Conservation (phyloP, 2,329 filamentous ascomycete genomes). For the Acephala macrosclerotiorum region DNA sequence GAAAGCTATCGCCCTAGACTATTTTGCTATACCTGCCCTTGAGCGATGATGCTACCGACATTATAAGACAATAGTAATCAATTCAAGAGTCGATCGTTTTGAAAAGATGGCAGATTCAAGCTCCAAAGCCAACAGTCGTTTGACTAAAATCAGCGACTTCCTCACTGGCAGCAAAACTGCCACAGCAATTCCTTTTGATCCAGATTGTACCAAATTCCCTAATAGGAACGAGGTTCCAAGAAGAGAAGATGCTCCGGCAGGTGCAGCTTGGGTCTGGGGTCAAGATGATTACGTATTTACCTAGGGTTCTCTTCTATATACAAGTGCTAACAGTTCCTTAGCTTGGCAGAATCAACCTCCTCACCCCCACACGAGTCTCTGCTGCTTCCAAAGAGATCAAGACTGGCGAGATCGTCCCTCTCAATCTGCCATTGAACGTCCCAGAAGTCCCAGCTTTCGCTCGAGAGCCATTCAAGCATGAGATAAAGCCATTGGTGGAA, state of each 20-base stretch:
- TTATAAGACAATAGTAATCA: not conserved
- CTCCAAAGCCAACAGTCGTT: constrained; percentile 32
- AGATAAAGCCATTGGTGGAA: constrained; percentile 39
- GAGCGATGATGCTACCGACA: constrained; percentile 3
- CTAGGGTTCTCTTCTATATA: too few relatives aligned
- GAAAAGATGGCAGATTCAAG: constrained; percentile 31
- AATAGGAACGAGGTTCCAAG: constrained; percentile 39
- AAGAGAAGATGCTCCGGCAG: constrained; percentile 40
- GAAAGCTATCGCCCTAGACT: constrained; percentile 2
- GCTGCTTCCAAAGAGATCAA: constrained; percentile 51
- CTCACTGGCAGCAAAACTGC: constrained; percentile 38
- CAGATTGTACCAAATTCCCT: constrained; percentile 42
- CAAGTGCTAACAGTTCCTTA: constrained; percentile 25
- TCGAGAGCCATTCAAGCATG: constrained; percentile 45
- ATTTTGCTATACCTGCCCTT: constrained; percentile 4
- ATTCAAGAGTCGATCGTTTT: not conserved
- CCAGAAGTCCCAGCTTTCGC: constrained; percentile 48
- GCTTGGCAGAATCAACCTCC: constrained; percentile 54
- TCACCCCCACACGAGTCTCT: constrained; percentile 52
- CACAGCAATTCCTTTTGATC: constrained; percentile 40
- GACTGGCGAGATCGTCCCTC: constrained; percentile 49
- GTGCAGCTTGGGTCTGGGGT: constrained; percentile 45
- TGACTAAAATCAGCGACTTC: constrained; percentile 39
- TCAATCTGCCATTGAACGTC: constrained; percentile 38
- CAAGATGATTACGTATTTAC: constrained; percentile 39